Base-by-base conservation (phyloP, 2,329 filamentous ascomycete genomes). In the Claviceps arundinis region DNA sequence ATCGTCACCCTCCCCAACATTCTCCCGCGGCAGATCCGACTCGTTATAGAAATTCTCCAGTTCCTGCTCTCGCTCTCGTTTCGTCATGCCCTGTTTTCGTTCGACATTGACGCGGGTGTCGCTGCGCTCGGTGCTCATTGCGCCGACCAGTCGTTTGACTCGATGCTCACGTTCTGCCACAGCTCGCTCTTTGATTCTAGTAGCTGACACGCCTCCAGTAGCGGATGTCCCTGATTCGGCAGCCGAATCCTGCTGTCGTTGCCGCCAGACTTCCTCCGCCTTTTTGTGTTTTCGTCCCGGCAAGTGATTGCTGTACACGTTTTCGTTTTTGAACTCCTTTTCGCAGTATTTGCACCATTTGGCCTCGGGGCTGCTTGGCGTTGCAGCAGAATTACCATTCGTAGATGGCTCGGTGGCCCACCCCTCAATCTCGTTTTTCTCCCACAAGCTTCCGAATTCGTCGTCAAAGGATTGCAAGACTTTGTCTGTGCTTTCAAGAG, bases 81-180 rank as follows among this genome's bases (percentile, higher is more conserved):
- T 91, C 3, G 93, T 98, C 89, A 98, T 95, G 58, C 91, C 91
- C 65, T 94, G 89, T 67, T 89, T 93, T 50, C 93, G 86, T 75
- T 98, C 94, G 11, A 97, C 89, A 62, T 98, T 97, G 60, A 93
- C 85, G 48, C 87, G 81, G 0, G 93, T 97, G 62, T 95, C 91
- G 66, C 85, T 80, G 53, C 91, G 85, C 64, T 95, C 88, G 14
- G 85, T 86, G 64, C 87, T 84, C 81, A 98, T 93, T 4, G 86
- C 81, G 47, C 83, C 78, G 9, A 88, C 82, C 6, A 98, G 76
- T 51, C 85, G 85, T 64, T 84, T 86, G 50, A 96, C 78, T 17
- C 89, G 81, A 66, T 85, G 85, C 65, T 98, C 93, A 52, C 89
- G 84, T 64, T 93, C 87, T 1, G 93, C 93, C 9, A 98, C 83